Conservation (phyloP, 257 asterid genomes). For the Dorcoceras hygrometricum region DNA sequence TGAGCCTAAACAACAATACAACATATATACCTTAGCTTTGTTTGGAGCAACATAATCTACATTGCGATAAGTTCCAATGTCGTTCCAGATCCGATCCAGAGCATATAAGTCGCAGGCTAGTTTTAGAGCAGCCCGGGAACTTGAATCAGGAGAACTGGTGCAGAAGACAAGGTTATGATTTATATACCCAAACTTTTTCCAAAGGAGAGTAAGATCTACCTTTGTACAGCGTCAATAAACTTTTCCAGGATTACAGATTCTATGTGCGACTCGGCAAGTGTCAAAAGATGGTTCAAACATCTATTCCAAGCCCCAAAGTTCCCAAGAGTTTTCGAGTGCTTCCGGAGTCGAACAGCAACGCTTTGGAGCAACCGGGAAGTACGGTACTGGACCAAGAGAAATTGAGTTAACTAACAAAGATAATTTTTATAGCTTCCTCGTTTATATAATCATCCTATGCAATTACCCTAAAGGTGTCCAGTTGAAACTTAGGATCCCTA, state of each 20-base stretch:
- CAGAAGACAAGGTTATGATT: slow-evolving; percentile 8
- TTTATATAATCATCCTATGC: neutral
- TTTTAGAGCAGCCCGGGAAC: slow-evolving; percentile 70
- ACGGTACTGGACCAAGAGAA: slow-evolving; percentile 65
- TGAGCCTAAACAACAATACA: too few species aligned
- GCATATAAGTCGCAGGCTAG: slow-evolving; percentile 93
- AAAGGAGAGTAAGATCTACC: slow-evolving; percentile 38
- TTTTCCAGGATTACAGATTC: slow-evolving; percentile 80
- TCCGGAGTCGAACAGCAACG: slow-evolving; percentile 77
- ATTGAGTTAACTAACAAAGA: neutral
- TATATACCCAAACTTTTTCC: too few species aligned
- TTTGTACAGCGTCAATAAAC: slow-evolving; percentile 77
- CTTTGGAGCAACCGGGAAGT: slow-evolving; percentile 92
- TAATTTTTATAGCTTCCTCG: slow-evolving; percentile 7
- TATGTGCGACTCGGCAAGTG: slow-evolving; percentile 94
- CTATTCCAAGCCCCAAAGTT: slow-evolving; percentile 99
- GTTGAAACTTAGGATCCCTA: slow-evolving; percentile 84
- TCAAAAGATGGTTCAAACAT: slow-evolving; percentile 90
- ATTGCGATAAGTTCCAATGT: slow-evolving; percentile 91
- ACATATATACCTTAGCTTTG: slow-evolving; percentile 79
- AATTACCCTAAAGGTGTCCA: slow-evolving; percentile 93
- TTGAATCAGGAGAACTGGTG: slow-evolving; percentile 74
- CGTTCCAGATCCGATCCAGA: slow-evolving; percentile 94
- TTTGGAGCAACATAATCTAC: slow-evolving; percentile 97
- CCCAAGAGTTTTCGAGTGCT: slow-evolving; percentile 86